A percentile compares a stretch with the other conserved stretches of the same genome.
Evolutionary conservation across 2,329 filamentous ascomycete genomes (phyloP).

Genomic region (Cladosporium halotolerans): DNA sequence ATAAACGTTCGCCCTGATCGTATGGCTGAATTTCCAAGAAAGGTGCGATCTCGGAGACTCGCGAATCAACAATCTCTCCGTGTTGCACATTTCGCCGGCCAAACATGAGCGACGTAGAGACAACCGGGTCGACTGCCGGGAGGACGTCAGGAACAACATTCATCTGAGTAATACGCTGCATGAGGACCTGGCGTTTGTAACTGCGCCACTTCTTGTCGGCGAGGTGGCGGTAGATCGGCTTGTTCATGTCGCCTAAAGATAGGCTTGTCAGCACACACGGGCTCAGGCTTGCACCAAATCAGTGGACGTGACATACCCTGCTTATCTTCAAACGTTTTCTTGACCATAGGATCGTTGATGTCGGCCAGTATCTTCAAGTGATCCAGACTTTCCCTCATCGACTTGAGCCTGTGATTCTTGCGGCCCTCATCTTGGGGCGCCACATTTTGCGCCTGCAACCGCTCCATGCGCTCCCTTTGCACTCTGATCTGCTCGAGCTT

Average conservation of each 20-base stretch:
- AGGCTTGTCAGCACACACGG: not conserved
- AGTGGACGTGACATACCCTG: constrained; percentile 53
- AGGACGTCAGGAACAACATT: constrained; percentile 83
- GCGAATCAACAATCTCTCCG: constrained; percentile 71
- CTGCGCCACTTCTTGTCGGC: constrained; percentile 82
- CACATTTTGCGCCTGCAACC: constrained; percentile 50
- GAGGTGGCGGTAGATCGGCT: constrained; percentile 89
- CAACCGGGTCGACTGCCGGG: constrained; percentile 67
- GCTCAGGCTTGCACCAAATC: not conserved
- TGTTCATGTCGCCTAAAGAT: constrained; percentile 77
- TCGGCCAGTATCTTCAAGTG: constrained; percentile 82
- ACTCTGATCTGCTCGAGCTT: constrained; percentile 68
- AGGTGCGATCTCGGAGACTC: constrained; percentile 65
- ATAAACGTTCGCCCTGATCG: constrained; percentile 69
- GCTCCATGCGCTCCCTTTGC: constrained; percentile 62
- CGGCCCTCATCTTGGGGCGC: constrained; percentile 23
- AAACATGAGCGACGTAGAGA: constrained; percentile 79
- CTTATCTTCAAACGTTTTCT: constrained; percentile 90
- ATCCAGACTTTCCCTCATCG: constrained; percentile 67
- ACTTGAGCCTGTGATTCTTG: constrained; percentile 61
- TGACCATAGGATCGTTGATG: constrained; percentile 89
- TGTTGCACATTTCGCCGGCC: constrained; percentile 59
- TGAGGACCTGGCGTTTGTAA: constrained; percentile 70
- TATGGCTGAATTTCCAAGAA: constrained; percentile 81
- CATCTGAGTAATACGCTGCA: constrained; percentile 83